Evolutionary conservation across 1,284 basidiomycete genomes (phyloP), one percentile per base, ranked within the genome.

Genomic region (Trametes hirsuta): DNA sequence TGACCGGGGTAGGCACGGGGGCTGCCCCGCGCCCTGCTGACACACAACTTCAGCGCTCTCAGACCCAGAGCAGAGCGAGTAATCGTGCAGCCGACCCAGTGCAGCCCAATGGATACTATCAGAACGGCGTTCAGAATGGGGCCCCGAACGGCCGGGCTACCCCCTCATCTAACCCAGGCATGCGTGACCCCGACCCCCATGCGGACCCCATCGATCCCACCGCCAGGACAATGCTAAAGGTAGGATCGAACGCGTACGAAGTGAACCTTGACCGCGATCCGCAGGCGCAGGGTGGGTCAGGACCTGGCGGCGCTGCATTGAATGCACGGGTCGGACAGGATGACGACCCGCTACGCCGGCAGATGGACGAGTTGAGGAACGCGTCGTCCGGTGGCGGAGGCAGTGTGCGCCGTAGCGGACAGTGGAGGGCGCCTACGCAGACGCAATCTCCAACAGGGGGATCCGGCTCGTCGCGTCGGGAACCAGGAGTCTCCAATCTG

Each of bases 231-330:
- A 90, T 82, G 72, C 84, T 91, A 71, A 86, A 86, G 68, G 82
- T 91, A 24, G 90, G 90, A 3, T 75, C 77, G 39, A 82, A 84
- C 51, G 78, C 86, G 0, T 92, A 88, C 72, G 81, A 79, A 49
- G 90, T 90, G 9, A 85, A 92, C 71, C 80, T 83, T 11, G 77
- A 71, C 51, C 81, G 79, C 65, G 88, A 92, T 69, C 90, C 79
- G 15, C 77, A 77, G 61, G 62, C 58, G n/a, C 66, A 52, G 30
- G 42, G 68, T 54, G 65, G 67, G 22, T 47, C 55, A 5, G 47
- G 51, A 3, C 61, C 54, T 4, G 54, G 58, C 10, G 59, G 65
- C 11, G 53, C 61, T 9, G 18, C 61, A 1, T 53, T 58, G 1
- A 35, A 41, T 3, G 24, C 59, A 1, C 65, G 65, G n/a, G 72